Evolutionary conservation across 2,329 filamentous ascomycete genomes (phyloP).

Genomic region (Epicoccum nigrum): DNA sequence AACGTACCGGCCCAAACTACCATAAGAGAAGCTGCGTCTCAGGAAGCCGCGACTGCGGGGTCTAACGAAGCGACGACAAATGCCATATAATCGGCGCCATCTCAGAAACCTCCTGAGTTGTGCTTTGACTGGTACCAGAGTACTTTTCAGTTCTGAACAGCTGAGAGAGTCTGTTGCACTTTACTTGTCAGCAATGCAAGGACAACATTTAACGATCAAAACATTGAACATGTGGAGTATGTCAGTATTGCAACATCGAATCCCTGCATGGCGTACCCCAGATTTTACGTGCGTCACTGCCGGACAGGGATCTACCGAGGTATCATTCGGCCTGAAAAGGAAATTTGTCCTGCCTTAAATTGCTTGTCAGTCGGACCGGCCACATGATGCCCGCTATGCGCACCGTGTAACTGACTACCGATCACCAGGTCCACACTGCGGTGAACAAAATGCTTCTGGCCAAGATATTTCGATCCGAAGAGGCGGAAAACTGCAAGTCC

Average conservation of each 20-base stretch:
- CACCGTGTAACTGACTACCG: constrained; percentile 1
- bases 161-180: no score
- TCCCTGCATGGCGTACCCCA: constrained; percentile 22
- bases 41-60: background rate
- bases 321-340: background rate
- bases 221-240: background rate
- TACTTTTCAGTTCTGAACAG: background rate
- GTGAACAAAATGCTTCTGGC: background rate
- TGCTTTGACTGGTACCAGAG: background rate
- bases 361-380: background rate
- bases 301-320: constrained; percentile 1
- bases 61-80: background rate
- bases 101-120: no score
- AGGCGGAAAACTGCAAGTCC: background rate
- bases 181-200: background rate
- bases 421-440: constrained; percentile 4
- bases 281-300: constrained; percentile 5
- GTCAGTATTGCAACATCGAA: constrained; percentile 19
- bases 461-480: background rate
- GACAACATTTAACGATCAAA: background rate
- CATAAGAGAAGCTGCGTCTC: background rate
- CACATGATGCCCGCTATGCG: constrained; percentile 1
- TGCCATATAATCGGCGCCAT: background rate
- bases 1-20: background rate
- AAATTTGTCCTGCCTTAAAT: constrained; percentile 10